Conservation (phyloP, 2,329 filamentous ascomycete species). For the Beauveria brongniartii region DNA sequence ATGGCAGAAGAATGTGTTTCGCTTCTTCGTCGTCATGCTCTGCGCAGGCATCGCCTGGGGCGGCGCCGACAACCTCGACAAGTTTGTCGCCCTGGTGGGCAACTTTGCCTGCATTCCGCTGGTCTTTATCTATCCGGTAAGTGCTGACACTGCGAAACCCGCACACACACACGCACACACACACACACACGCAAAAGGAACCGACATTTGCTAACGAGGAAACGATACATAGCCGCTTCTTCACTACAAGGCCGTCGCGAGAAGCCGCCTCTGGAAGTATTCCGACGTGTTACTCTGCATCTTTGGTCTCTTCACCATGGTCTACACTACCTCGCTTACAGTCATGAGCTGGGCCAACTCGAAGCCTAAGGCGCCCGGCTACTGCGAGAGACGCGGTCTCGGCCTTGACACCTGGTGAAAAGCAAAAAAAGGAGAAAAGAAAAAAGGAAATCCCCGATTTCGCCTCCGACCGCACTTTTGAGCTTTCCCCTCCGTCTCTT, state of each 20-base stretch:
- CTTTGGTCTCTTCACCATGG: constrained; percentile 81
- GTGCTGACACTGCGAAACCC: constrained; percentile 22
- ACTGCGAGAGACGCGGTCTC: constrained; percentile 39
- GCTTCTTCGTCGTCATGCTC: constrained; percentile 82
- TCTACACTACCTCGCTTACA: constrained; percentile 83
- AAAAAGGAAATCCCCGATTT: too few relatives aligned
- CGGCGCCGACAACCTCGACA: constrained; percentile 88
- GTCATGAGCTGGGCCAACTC: constrained; percentile 75
- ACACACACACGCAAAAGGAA: neutral
- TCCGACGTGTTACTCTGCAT: constrained; percentile 70
- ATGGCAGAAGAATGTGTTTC: constrained; percentile 98
- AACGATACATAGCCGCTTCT: constrained; percentile 64
- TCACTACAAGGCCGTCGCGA: constrained; percentile 75
- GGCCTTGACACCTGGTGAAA: constrained; percentile 5
- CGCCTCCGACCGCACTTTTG: neutral
- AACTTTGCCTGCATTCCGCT: constrained; percentile 97
- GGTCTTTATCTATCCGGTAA: constrained; percentile 95
- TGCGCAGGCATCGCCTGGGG: constrained; percentile 87
- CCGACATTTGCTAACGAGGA: constrained; percentile 22
- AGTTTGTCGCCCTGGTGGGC: constrained; percentile 92
- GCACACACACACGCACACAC: too few relatives aligned
- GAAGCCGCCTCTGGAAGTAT: constrained; percentile 55
- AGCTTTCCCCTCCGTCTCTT: neutral
- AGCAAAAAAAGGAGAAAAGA: too few relatives aligned
- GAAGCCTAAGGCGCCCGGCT: constrained; percentile 39